A percentile compares a stretch with the other conserved stretches of the same genome.
phyloP scores from a whole-genome alignment of 495 filamentous ascomycete species.

The Corynascus novoguineensis region DNA sequence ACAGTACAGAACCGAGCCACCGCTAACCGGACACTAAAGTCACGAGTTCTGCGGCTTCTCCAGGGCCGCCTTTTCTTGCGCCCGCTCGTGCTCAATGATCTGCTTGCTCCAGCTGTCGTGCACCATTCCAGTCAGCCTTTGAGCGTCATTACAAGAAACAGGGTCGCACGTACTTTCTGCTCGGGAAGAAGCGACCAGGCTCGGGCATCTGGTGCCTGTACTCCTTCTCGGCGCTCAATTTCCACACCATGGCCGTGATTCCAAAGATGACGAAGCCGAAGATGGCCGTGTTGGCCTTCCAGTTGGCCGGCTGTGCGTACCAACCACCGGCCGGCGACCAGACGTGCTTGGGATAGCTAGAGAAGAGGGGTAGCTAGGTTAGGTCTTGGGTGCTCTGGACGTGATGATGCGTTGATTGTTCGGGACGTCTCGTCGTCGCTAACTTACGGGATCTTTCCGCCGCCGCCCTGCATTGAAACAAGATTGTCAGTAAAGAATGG shows the following conservation, averaged over 20 bases:
- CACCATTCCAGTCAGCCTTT: constrained; percentile 6
- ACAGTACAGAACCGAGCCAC: constrained; percentile 6
- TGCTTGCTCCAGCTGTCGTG: constrained; percentile 80
- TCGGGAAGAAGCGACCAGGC: constrained; percentile 82
- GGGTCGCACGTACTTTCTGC: constrained; percentile 71
- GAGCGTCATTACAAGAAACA: background rate
- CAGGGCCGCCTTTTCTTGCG: constrained; percentile 30
- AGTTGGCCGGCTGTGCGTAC: constrained; percentile 91
- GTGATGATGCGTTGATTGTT: constrained; percentile 15
- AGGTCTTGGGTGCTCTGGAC: background rate
- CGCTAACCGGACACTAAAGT: background rate
- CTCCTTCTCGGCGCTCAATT: constrained; percentile 78
- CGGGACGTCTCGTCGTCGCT: too few relatives aligned
- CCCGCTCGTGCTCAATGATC: constrained; percentile 80
- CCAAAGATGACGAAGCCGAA: constrained; percentile 66
- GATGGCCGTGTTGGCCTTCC: constrained; percentile 90
- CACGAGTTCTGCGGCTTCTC: constrained; percentile 9
- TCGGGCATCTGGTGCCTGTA: constrained; percentile 79
- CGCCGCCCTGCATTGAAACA: constrained; percentile 52
- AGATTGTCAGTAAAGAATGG: constrained; percentile 33
- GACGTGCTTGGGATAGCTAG: constrained; percentile 95
- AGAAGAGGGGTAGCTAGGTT: constrained; percentile 13
- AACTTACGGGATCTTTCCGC: constrained; percentile 85
- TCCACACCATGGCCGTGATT: constrained; percentile 68
- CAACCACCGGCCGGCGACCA: constrained; percentile 98